Evolutionary conservation across 2,329 filamentous ascomycete species (phyloP).

Genomic region (Paecilomyces dactylethromorphus): DNA sequence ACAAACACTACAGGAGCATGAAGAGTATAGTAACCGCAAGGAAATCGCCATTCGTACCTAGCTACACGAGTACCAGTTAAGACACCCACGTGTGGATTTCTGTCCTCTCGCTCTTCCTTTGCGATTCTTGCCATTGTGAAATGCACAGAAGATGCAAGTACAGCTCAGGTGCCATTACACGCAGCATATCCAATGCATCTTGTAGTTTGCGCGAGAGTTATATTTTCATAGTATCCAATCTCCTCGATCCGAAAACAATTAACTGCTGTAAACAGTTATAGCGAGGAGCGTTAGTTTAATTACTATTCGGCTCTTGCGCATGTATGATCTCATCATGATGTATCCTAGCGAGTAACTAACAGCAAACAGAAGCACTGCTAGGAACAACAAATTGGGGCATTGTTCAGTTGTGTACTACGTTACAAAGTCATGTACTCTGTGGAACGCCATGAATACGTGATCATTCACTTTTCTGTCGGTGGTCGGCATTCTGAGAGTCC

Average conservation of each 20-base stretch:
- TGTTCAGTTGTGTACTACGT: neutral
- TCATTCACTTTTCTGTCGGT: neutral
- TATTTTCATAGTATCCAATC: neutral
- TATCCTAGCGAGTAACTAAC: neutral
- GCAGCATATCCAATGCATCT: too few relatives aligned
- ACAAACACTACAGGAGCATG: too few relatives aligned
- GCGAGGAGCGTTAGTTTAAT: neutral
- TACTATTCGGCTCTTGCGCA: neutral
- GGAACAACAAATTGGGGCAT: neutral
- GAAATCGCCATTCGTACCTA: too few relatives aligned
- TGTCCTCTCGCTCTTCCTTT: too few relatives aligned
- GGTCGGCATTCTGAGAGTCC: neutral
- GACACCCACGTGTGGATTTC: too few relatives aligned
- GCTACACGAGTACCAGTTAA: too few relatives aligned
- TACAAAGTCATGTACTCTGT: neutral
- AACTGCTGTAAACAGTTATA: neutral
- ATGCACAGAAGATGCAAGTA: too few relatives aligned
- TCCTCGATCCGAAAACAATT: neutral
- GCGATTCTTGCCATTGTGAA: too few relatives aligned
- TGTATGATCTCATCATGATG: neutral
- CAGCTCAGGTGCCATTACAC: too few relatives aligned
- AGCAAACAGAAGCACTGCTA: neutral
- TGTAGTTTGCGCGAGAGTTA: too few relatives aligned
- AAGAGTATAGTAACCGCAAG: too few relatives aligned
- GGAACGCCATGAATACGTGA: neutral